These are phyloP conservation scores for Populus tremula DNA, from an alignment of 345 rosid genomes.

Conservation along the genomic window DNA sequence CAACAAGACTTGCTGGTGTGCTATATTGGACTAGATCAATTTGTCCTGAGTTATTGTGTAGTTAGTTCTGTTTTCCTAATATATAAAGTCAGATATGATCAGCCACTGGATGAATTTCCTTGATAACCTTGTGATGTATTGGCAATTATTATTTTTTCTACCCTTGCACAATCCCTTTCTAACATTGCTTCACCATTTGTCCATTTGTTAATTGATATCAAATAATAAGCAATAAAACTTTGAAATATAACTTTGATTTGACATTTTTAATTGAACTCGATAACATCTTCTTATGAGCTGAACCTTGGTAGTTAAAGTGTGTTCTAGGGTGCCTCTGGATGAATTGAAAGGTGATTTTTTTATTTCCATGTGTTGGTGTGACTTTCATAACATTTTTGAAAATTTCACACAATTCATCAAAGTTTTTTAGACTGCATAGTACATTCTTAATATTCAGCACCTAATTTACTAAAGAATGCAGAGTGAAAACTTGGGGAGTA, in stretches of 20 bases:
- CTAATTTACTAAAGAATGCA: neutral
- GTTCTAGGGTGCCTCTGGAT: neutral
- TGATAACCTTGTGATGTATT: neutral
- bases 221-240: neutral
- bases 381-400: too few relatives aligned
- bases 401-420: neutral
- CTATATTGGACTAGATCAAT: neutral
- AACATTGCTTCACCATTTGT: neutral
- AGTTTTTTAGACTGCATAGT: neutral
- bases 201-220: too few relatives aligned
- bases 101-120: neutral
- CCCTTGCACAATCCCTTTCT: neutral
- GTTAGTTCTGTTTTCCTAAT: neutral
- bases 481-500: neutral
- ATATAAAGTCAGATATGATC: neutral
- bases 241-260: neutral
- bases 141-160: neutral
- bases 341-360: neutral
- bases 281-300: neutral
- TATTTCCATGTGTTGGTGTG: neutral
- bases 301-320: neutral
- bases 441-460: neutral
- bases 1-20: neutral
- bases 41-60: neutral
- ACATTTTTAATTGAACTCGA: constrained; percentile 1